These are phyloP conservation scores for Corymbia calophylla DNA, from an alignment of 441 rosid species.

Conservation along the genomic window DNA sequence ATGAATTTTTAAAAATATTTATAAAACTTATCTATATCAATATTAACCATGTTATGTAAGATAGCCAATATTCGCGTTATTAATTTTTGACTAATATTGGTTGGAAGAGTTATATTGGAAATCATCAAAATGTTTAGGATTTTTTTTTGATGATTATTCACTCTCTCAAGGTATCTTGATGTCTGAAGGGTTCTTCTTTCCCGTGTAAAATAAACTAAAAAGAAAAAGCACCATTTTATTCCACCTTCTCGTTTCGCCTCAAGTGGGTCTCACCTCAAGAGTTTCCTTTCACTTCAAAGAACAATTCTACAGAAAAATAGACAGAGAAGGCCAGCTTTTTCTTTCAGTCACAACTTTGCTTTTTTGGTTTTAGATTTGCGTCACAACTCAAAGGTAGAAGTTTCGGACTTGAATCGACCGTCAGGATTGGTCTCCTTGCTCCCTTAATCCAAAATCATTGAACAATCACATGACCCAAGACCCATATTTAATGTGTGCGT, in stretches of 20 bases:
- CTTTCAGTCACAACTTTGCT: background rate
- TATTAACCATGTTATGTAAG: rapidly evolving
- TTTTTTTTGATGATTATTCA: background rate
- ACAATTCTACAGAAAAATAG: background rate
- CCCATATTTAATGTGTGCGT: background rate
- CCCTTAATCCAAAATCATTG: background rate
- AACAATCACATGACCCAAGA: background rate
- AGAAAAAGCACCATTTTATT: background rate
- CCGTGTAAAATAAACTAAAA: background rate
- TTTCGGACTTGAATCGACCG: background rate
- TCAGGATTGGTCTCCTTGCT: background rate
- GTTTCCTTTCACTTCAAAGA: background rate
- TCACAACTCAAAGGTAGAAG: background rate
- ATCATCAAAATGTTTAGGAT: no score
- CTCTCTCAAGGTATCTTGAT: background rate
- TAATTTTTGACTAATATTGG: rapidly evolving
- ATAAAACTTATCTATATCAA: background rate
- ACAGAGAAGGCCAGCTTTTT: background rate
- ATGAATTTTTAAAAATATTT: background rate
- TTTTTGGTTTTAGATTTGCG: background rate
- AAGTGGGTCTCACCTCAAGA: background rate
- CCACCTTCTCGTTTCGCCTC: background rate
- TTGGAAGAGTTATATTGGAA: no score
- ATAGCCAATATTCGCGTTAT: rapidly evolving
- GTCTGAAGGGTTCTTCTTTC: background rate